Evolutionary conservation across 805 yeast species (phyloP), one percentile per base, ranked within the genome.

Genomic region (Pichia manshurica): DNA sequence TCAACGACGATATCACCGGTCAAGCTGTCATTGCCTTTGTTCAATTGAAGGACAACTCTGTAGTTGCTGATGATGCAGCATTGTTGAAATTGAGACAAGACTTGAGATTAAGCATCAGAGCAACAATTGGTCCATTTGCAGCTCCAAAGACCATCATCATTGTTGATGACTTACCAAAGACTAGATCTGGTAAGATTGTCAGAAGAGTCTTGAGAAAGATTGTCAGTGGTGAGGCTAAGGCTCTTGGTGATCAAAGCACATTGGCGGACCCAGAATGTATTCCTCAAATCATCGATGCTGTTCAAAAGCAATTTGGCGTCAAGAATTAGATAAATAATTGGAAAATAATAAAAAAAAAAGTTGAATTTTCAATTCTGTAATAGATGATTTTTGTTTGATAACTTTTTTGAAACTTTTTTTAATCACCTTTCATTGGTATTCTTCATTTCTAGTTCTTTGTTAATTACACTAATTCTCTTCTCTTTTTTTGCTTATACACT

Each of bases 101-200:
- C 65, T 79, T 95, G 54, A 78, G 89, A 49, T 71, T 89, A 69
- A 87, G 88, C 53, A 96, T 93, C 44, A 81, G 99, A 68, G 84
- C 87, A 66, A 88, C 84, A 62, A 89, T 89, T 66, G 96, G 96
- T 39, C 88, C 88, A 42, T 88, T 88, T 69, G 99, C 99, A 19
- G 95, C 98, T 48, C 99, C 99, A 63, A 90, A 90, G 69, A 73
- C 82, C 44, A 71, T 71, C 49, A 82, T 90, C 50, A 71, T 90
- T 50, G 95, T 91, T 47, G 83, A 81, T 51, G 98, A 93, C 64
- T 79, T 93, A 67, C 99, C 99, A 70, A 93, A 91, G 79, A 93
- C 99, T 21, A 82, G 99, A 73, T 88, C 96, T 10, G 99, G 99
- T 59, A 93, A 93, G 77, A 91, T 93, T 64, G 91, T 93, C 96